A percentile compares a stretch with the other conserved stretches of the same genome.
Evolutionary conservation across 2,329 filamentous ascomycete genomes (phyloP).

Genomic region (Pseudocercospora musae): DNA sequence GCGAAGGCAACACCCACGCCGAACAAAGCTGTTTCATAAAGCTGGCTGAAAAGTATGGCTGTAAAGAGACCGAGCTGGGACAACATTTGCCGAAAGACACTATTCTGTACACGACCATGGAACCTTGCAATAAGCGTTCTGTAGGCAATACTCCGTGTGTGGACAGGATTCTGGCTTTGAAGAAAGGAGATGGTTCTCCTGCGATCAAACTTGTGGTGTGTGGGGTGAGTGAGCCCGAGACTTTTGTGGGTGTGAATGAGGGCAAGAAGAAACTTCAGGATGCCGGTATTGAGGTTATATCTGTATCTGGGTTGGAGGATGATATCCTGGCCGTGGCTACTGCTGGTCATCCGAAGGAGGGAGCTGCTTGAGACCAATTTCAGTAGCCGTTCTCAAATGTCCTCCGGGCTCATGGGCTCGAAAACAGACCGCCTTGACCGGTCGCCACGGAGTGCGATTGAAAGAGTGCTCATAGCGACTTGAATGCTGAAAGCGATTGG

Average conservation of each 20-base stretch:
- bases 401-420: neutral
- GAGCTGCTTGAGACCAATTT: neutral
- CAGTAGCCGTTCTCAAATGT: neutral
- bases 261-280: constrained; percentile 67
- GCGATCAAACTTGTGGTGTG: constrained; percentile 77
- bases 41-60: constrained; percentile 42
- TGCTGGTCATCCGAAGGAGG: constrained; percentile 62
- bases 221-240: constrained; percentile 84
- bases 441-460: too few relatives aligned
- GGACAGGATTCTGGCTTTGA: constrained; percentile 65
- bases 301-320: constrained; percentile 70
- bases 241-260: constrained; percentile 79
- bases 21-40: constrained; percentile 91
- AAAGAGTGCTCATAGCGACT: too few relatives aligned
- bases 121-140: constrained; percentile 71
- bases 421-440: neutral
- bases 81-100: constrained; percentile 52
- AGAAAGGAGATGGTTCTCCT: constrained; percentile 44
- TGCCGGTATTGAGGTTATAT: constrained; percentile 69
- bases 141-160: constrained; percentile 76
- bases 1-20: constrained; percentile 89
- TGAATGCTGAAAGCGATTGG: too few relatives aligned
- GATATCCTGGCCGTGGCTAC: constrained; percentile 80
- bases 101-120: constrained; percentile 88
- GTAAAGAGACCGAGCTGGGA: constrained; percentile 54